Conservation (phyloP, 805 yeast species). For the Pachysolen tannophilus region DNA sequence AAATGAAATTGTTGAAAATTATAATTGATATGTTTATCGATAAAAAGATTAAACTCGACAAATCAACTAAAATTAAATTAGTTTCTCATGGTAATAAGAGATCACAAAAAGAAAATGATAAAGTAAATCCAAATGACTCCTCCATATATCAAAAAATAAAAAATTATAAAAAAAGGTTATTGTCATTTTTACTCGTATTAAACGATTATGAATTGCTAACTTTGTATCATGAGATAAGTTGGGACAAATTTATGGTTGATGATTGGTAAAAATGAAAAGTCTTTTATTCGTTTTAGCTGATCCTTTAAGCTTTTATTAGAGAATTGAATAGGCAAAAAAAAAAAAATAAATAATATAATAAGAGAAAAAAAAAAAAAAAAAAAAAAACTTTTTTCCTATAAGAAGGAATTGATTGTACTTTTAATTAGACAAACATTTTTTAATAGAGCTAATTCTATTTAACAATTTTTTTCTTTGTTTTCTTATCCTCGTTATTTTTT, state of each 20-base stretch:
- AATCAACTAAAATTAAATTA: no score
- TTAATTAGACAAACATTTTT: constrained; percentile 1
- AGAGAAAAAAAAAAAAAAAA: no score
- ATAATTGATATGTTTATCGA: neutral
- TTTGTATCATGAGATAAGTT: constrained; percentile 6
- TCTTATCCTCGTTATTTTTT: constrained; percentile 9
- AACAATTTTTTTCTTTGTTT: constrained; percentile 11
- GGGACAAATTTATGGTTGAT: neutral
- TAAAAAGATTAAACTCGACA: neutral
- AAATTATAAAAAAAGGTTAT: constrained; percentile 8
- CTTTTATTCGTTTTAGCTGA: no score
- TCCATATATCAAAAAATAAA: neutral
- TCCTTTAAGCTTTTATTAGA: no score
- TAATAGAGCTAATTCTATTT: constrained; percentile 5
- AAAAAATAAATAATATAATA: no score
- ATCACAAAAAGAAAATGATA: no score
- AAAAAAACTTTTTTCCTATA: no score
- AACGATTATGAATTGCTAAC: constrained; percentile 12
- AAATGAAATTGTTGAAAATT: neutral
- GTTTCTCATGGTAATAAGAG: no score
- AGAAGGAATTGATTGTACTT: no score
- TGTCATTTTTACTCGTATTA: constrained; percentile 15
- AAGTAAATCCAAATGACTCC: neutral
- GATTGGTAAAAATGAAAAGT: no score
- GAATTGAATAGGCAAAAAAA: no score